phyloP scores from a whole-genome alignment of 768 basidiomycete genomes.

The Xerocomellus intermedius region DNA sequence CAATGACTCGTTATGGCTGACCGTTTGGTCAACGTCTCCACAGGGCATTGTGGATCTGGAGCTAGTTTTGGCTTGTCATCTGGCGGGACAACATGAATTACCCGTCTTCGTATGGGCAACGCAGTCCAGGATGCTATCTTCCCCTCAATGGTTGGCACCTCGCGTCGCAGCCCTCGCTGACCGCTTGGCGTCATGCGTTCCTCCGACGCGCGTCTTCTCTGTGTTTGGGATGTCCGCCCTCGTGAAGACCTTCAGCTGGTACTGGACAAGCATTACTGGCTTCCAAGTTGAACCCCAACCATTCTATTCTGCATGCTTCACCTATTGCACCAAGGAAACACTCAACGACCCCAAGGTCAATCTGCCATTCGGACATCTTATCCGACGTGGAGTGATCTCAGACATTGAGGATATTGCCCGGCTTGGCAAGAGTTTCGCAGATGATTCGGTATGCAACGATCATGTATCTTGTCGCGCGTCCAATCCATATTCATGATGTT shows the following conservation, averaged over 20 bases:
- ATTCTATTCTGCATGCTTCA: conserved; percentile 50
- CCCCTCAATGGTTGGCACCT: conserved; percentile 29
- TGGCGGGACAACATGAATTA: conserved; percentile 43
- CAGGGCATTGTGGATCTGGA: conserved; percentile 36
- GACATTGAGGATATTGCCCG: conserved; percentile 43
- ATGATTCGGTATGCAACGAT: conserved; percentile 44
- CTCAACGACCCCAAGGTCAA: conserved; percentile 28
- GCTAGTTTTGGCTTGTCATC: conserved; percentile 47
- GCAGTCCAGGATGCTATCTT: conserved; percentile 25
- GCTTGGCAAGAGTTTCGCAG: conserved; percentile 52
- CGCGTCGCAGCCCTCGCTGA: conserved; percentile 39
- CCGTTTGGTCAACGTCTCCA: conserved; percentile 42
- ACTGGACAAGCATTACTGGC: conserved; percentile 45
- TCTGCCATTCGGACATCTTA: conserved; percentile 34
- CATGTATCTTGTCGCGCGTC: background rate
- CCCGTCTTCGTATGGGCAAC: conserved; percentile 54
- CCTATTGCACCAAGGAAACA: conserved; percentile 42
- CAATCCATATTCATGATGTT: conserved; percentile 2
- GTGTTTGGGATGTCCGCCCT: conserved; percentile 46
- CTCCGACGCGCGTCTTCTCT: conserved; percentile 48
- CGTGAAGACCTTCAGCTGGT: conserved; percentile 41
- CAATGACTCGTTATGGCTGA: conserved; percentile 46
- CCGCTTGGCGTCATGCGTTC: conserved; percentile 38
- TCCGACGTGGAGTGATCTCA: conserved; percentile 37
- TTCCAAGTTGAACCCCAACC: conserved; percentile 39